Conservation (phyloP, 805 yeast species). For the Saturnispora besseyi region DNA sequence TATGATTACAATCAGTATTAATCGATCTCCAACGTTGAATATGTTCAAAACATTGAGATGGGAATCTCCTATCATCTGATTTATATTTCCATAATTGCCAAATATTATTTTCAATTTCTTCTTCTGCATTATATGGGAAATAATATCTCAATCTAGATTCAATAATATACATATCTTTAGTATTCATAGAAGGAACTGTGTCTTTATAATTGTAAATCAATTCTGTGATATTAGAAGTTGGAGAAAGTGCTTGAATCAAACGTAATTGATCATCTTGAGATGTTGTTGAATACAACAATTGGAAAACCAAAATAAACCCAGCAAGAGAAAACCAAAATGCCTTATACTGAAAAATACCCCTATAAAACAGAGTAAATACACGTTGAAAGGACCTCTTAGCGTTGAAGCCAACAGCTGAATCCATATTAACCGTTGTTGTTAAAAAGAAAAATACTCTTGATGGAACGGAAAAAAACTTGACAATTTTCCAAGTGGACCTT, state of each 20-base stretch:
- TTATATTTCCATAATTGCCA: slow-evolving; percentile 24
- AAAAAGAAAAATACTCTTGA: background rate
- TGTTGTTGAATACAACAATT: slow-evolving; percentile 4
- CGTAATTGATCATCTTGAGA: slow-evolving; percentile 7
- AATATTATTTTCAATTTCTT: slow-evolving; percentile 23
- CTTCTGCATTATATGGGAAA: slow-evolving; percentile 20
- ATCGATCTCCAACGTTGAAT: slow-evolving; percentile 28
- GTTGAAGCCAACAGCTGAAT: background rate
- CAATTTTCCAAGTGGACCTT: background rate
- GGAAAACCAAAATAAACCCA: slow-evolving; percentile 1
- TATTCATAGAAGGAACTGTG: slow-evolving; percentile 17
- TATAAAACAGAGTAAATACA: background rate
- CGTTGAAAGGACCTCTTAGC: background rate
- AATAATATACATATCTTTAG: slow-evolving; percentile 19
- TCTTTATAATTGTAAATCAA: slow-evolving; percentile 5
- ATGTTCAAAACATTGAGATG: slow-evolving; percentile 23
- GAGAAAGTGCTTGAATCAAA: slow-evolving; percentile 8
- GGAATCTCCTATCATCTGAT: slow-evolving; percentile 24
- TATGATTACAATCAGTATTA: slow-evolving; percentile 26
- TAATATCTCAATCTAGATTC: slow-evolving; percentile 19
- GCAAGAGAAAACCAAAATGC: slow-evolving; percentile 1
- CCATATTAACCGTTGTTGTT: background rate
- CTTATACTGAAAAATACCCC: background rate
- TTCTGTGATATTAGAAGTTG: slow-evolving; percentile 11
- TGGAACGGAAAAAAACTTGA: background rate